Conservation (phyloP, 805 yeast species). For the Isabelozyma gotoi region DNA sequence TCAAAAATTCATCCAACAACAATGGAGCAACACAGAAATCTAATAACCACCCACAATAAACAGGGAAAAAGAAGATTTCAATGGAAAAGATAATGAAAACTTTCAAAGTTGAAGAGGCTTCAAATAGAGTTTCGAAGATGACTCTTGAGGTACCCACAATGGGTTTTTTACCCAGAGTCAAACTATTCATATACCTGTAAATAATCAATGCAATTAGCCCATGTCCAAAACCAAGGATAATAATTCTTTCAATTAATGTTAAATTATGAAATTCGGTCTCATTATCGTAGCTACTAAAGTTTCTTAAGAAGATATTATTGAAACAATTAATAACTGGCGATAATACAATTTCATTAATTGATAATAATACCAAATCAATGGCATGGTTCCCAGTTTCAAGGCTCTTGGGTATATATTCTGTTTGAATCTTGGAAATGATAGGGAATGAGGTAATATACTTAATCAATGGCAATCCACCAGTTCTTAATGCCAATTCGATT, state of each 20-base stretch:
- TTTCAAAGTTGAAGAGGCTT: slow-evolving; percentile 61
- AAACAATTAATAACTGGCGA: slow-evolving; percentile 17
- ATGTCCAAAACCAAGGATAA: slow-evolving; percentile 37
- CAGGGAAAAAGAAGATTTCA: slow-evolving; percentile 84
- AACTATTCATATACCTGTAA: slow-evolving; percentile 26
- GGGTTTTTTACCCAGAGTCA: slow-evolving; percentile 39
- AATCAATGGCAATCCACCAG: slow-evolving; percentile 5
- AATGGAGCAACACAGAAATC: slow-evolving; percentile 69
- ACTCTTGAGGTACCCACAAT: slow-evolving; percentile 50
- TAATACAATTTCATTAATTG: slow-evolving; percentile 12
- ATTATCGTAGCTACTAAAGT: slow-evolving; percentile 10
- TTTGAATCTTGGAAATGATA: not conserved
- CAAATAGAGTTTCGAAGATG: slow-evolving; percentile 52
- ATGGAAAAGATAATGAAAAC: slow-evolving; percentile 72
- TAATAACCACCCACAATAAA: slow-evolving; percentile 77
- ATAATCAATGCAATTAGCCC: slow-evolving; percentile 20
- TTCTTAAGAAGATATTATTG: slow-evolving; percentile 15
- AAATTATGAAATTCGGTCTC: slow-evolving; percentile 22
- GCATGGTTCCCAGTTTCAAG: slow-evolving; percentile 10
- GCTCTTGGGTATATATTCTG: not conserved
- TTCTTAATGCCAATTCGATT: slow-evolving; percentile 12
- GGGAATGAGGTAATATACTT: not conserved
- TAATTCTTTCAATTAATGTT: slow-evolving; percentile 31
- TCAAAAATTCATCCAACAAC: slow-evolving; percentile 19
- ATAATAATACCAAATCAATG: slow-evolving; percentile 9